Percentiles rank a stretch among this genome's conserved stretches.
phyloP scores from a whole-genome alignment of 1,284 basidiomycete species.

The Tetrapyrgos nigripes region DNA sequence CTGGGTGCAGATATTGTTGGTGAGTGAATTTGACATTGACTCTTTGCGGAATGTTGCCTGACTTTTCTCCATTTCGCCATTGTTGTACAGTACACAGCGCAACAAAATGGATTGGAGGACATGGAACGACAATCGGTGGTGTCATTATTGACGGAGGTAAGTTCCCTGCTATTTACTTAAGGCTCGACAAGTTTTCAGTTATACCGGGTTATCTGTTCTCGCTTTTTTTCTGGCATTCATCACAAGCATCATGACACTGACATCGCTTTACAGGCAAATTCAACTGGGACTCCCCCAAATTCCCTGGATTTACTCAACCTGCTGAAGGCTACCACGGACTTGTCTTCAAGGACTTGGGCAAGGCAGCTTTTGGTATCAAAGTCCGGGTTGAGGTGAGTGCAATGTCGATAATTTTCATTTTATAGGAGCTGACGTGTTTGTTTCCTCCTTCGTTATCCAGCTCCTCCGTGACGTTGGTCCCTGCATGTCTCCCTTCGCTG shows the following conservation, averaged over 20 bases:
- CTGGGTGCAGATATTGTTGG: slow-evolving; percentile 83
- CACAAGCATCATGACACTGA: slow-evolving; percentile 65
- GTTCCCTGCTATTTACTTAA: slow-evolving; percentile 60
- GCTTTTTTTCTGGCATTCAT: slow-evolving; percentile 68
- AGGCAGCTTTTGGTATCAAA: slow-evolving; percentile 76
- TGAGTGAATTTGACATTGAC: not conserved
- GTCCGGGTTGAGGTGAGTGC: slow-evolving; percentile 69
- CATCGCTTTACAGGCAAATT: too few relatives aligned
- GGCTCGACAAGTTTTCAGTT: slow-evolving; percentile 74
- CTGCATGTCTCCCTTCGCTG: slow-evolving; percentile 81
- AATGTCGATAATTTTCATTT: too few relatives aligned
- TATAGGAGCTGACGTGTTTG: too few relatives aligned
- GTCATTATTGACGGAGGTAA: slow-evolving; percentile 79
- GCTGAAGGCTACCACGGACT: slow-evolving; percentile 86
- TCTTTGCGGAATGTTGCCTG: too few relatives aligned
- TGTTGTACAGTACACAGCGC: slow-evolving; percentile 71
- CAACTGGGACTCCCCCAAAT: slow-evolving; percentile 84
- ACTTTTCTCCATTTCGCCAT: too few relatives aligned
- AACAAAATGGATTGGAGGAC: slow-evolving; percentile 93
- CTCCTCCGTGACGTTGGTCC: slow-evolving; percentile 84
- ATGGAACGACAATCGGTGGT: slow-evolving; percentile 88
- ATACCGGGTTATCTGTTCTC: slow-evolving; percentile 83
- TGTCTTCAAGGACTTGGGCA: slow-evolving; percentile 77
- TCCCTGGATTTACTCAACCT: slow-evolving; percentile 84
- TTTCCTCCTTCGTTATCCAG: too few relatives aligned